These are phyloP conservation scores for Purshia tridentata DNA, from an alignment of 306 rosid genomes.

Conservation along the genomic window DNA sequence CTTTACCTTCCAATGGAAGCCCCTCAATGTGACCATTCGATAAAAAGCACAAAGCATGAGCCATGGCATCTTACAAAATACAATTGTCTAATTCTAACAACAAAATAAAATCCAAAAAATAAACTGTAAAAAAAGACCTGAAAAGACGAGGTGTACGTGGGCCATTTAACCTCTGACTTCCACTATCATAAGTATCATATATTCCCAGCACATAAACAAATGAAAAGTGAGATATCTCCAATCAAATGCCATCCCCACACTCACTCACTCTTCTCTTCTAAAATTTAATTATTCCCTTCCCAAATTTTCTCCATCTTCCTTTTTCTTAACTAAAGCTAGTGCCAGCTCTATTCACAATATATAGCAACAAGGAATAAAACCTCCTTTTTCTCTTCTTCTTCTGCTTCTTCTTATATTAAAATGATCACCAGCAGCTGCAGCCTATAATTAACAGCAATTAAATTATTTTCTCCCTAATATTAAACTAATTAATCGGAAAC, in stretches of 20 bases:
- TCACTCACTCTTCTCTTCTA: conserved; percentile 37
- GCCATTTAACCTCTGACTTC: conserved; percentile 91
- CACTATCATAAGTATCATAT: conserved; percentile 96
- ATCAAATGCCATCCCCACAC: conserved; percentile 78
- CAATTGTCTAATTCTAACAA: conserved; percentile 23
- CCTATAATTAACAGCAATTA: conserved; percentile 27
- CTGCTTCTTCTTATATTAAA: conserved; percentile 30
- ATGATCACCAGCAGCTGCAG: background rate
- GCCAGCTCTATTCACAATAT: conserved; percentile 74
- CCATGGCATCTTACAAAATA: conserved; percentile 42
- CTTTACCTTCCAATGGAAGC: conserved; percentile 64
- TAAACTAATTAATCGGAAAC: conserved; percentile 21
- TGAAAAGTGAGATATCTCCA: conserved; percentile 71
- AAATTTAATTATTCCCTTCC: conserved; percentile 60
- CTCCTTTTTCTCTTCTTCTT: conserved; percentile 36
- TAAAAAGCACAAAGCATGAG: conserved; percentile 69
- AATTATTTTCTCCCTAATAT: conserved; percentile 17
- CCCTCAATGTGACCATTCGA: conserved; percentile 77
- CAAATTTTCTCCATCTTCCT: conserved; percentile 28
- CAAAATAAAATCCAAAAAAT: conserved; percentile 1
- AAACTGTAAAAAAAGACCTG: conserved; percentile 18
- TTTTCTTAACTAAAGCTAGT: conserved; percentile 51
- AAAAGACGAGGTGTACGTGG: conserved; percentile 49
- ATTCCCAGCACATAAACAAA: conserved; percentile 73
- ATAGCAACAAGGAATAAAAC: conserved; percentile 48